Percentiles rank a stretch among this genome's conserved stretches.
phyloP scores from a whole-genome alignment of 352 stramenopile genomes.

The Phytophthora rubi region DNA sequence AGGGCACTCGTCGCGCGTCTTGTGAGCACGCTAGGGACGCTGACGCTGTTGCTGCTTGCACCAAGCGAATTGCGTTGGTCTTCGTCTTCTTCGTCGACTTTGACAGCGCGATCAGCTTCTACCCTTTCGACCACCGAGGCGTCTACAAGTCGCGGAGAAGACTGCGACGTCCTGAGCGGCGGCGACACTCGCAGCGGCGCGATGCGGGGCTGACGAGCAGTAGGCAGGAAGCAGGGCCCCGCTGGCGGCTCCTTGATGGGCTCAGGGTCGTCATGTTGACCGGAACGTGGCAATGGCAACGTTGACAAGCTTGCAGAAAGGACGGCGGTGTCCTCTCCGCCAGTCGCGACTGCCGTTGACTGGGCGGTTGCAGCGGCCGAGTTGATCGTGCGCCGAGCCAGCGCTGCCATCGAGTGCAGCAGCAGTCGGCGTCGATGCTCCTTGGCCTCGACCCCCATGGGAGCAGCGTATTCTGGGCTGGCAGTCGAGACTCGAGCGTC shows the following conservation, averaged over 20 bases:
- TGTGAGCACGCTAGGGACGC: not conserved
- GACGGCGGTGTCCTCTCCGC: conserved; percentile 21
- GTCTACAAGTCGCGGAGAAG: conserved; percentile 32
- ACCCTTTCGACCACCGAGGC: conserved; percentile 29
- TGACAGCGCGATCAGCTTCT: not conserved
- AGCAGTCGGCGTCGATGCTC: conserved; percentile 46
- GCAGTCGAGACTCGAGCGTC: conserved; percentile 2
- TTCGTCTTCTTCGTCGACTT: conserved; percentile 27
- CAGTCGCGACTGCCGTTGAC: conserved; percentile 16
- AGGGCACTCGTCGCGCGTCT: conserved; percentile 29
- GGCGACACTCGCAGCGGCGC: conserved; percentile 12
- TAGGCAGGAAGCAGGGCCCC: conserved; percentile 24
- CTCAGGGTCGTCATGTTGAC: conserved; percentile 16
- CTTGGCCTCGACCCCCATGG: conserved; percentile 46
- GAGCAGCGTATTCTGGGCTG: conserved; percentile 23
- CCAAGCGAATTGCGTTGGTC: not conserved
- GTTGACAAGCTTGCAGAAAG: conserved; percentile 39
- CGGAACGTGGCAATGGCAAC: conserved; percentile 22
- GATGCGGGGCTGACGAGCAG: conserved; percentile 17
- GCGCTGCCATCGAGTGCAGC: conserved; percentile 45
- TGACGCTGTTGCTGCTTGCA: conserved; percentile 7
- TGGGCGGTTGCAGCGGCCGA: conserved; percentile 13
- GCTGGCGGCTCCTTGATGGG: conserved; percentile 21
- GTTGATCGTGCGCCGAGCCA: conserved; percentile 34
- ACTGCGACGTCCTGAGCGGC: conserved; percentile 32